Evolutionary conservation across 2,329 filamentous ascomycete species (phyloP).

Genomic region (Fonsecaea multimorphosa): DNA sequence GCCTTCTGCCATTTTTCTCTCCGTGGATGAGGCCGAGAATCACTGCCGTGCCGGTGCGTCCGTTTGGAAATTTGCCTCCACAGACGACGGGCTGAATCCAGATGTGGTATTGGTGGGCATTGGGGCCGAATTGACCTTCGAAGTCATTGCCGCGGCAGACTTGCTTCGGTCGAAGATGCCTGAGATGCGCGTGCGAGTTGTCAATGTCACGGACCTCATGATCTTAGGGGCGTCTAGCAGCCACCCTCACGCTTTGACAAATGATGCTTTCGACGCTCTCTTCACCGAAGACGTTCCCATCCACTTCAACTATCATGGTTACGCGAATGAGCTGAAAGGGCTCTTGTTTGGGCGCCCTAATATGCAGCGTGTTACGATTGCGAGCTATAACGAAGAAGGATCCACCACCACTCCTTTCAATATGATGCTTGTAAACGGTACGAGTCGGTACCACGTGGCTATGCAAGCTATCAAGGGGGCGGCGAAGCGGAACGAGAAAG

Average conservation of each 20-base stretch:
- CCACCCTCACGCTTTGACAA: constrained; percentile 65
- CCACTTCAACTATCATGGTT: constrained; percentile 73
- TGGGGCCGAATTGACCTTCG: constrained; percentile 69
- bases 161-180: constrained; percentile 60
- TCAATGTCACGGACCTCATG: constrained; percentile 72
- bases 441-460: constrained; percentile 66
- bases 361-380: constrained; percentile 61
- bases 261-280: constrained; percentile 59
- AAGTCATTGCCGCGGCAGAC: constrained; percentile 66
- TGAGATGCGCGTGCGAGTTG: constrained; percentile 62
- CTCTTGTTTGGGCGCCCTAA: constrained; percentile 64
- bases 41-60: constrained; percentile 67
- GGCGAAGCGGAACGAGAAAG: constrained; percentile 55
- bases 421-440: constrained; percentile 70
- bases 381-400: constrained; percentile 69
- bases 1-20: constrained; percentile 66
- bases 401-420: constrained; percentile 72
- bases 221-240: constrained; percentile 61
- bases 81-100: constrained; percentile 60
- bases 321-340: constrained; percentile 65
- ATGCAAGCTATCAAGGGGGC: constrained; percentile 60
- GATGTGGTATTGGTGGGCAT: constrained; percentile 70
- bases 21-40: constrained; percentile 62
- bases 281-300: constrained; percentile 64
- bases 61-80: constrained; percentile 68